Evolutionary conservation across 1,139 yeast species (phyloP), one percentile per base, ranked within the genome.

Genomic region (Geotrichum cucujoidarum): DNA sequence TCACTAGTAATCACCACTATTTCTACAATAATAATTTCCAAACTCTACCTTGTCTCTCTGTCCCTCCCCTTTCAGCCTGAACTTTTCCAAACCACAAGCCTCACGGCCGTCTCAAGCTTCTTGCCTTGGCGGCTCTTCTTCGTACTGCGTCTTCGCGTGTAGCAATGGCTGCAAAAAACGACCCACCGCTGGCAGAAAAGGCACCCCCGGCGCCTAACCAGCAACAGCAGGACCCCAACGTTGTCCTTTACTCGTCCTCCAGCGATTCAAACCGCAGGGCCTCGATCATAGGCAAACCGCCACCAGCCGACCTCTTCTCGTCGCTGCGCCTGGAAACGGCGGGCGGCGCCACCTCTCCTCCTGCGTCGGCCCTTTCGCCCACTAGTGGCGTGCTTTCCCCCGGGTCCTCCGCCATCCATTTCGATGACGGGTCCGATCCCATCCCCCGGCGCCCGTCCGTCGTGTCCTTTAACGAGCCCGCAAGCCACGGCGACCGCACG

Each of bases 381-480:
- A 13, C 21, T 22, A 21, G 29, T 31, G 16, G 17, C 4, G 21
- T 17, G 20, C 14, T 27, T 32, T 32, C 21, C 2, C 20, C 16
- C 16, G 13, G 18, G n/a, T 3, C 40, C 30, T 10, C 13, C 41
- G 10, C 13, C 17, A n/a, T 27, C 16, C 11, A 4, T n/a, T n/a
- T 7, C 20, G 45, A 39, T 31, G 40, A 21, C 29, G 13, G 6
- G 25, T 24, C 17, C 22, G 49, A 41, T 7, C 22, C 27, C 16
- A 8, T 42, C 17, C 18, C 37, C 10, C 49, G 49, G 7, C 20
- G 49, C 11, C 45, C 49, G 1, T 40, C 42, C 22, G 38, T 42
- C n/a, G 50, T 50, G 17, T 50, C 53, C 6, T 50, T 50, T 27
- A 50, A 44, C 11, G 53, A 50, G 37, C 53, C 53, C 3, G 45